phyloP scores from a whole-genome alignment of 768 basidiomycete species.

The Amylocystis lapponica region DNA sequence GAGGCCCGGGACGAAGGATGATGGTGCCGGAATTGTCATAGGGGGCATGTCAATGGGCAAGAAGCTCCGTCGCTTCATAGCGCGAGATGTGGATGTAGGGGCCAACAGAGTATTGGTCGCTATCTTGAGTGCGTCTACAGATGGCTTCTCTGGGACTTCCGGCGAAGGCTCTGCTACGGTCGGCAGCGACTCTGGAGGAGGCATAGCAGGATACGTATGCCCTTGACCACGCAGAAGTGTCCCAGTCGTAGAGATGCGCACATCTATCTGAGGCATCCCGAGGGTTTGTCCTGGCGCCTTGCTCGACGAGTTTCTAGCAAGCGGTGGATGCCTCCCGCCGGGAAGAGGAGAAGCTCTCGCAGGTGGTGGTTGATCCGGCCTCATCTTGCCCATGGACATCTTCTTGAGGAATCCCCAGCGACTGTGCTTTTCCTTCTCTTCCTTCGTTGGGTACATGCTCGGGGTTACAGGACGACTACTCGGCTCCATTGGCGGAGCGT shows the following conservation, averaged over 20 bases:
- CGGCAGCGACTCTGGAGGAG: conserved; percentile 6
- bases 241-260: conserved; percentile 69
- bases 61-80: conserved; percentile 81
- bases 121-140: conserved; percentile 17
- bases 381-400: conserved; percentile 96
- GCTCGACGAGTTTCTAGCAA: no score
- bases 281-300: background rate
- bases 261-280: conserved; percentile 54
- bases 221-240: conserved; percentile 35
- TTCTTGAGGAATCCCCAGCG: conserved; percentile 97
- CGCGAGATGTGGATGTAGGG: conserved; percentile 42
- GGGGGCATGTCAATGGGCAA: conserved; percentile 74
- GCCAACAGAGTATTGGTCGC: conserved; percentile 29
- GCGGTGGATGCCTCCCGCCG: conserved; percentile 22
- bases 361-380: conserved; percentile 49
- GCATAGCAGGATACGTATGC: conserved; percentile 1
- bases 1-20: conserved; percentile 51
- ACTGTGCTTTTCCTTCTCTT: conserved; percentile 55
- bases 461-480: background rate
- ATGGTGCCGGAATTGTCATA: conserved; percentile 59
- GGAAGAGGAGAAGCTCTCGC: conserved; percentile 33
- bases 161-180: conserved; percentile 8
- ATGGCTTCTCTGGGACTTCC: conserved; percentile 14
- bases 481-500: background rate
- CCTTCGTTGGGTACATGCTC: conserved; percentile 7